phyloP scores from a whole-genome alignment of 192 early-diverging fungal species.

The Haplosporangium gracile region DNA sequence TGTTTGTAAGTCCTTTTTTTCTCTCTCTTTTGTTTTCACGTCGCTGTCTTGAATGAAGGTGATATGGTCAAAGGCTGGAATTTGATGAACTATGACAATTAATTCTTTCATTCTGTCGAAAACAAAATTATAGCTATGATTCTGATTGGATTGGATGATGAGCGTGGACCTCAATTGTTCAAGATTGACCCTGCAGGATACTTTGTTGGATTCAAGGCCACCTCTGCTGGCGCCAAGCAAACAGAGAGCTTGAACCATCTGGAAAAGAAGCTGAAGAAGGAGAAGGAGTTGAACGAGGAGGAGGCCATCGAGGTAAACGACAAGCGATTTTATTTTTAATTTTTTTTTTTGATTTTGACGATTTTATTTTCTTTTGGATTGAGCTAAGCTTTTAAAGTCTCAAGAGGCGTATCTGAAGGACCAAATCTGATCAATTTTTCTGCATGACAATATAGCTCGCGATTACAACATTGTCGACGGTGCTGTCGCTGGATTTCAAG shows the following conservation, averaged over 20 bases:
- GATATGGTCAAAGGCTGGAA: background rate
- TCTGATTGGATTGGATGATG: slow-evolving; percentile 95
- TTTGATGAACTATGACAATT: background rate
- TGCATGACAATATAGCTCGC: slow-evolving; percentile 74
- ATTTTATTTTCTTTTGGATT: too few relatives aligned
- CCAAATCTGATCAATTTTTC: background rate
- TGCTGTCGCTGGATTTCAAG: slow-evolving; percentile 96
- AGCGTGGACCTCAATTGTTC: slow-evolving; percentile 96
- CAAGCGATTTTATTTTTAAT: background rate
- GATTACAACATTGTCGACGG: slow-evolving; percentile 92
- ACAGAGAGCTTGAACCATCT: slow-evolving; percentile 96
- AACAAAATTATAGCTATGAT: slow-evolving; percentile 83
- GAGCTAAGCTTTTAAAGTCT: too few relatives aligned
- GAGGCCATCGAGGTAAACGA: slow-evolving; percentile 90
- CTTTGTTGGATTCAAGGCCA: slow-evolving; percentile 97
- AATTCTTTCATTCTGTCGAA: slow-evolving; percentile 3
- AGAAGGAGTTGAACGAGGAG: slow-evolving; percentile 80
- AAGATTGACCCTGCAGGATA: slow-evolving; percentile 99
- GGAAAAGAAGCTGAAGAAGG: slow-evolving; percentile 98
- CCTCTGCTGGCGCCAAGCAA: slow-evolving; percentile 94
- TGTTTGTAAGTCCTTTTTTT: slow-evolving; percentile 75
- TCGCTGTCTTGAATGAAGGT: background rate
- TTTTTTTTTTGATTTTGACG: background rate
- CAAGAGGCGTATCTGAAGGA: too few relatives aligned
- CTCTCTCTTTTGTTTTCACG: background rate